Evolutionary conservation across 441 rosid genomes (phyloP), one percentile per base, ranked within the genome.

Genomic region (Gossypium davidsonii): DNA sequence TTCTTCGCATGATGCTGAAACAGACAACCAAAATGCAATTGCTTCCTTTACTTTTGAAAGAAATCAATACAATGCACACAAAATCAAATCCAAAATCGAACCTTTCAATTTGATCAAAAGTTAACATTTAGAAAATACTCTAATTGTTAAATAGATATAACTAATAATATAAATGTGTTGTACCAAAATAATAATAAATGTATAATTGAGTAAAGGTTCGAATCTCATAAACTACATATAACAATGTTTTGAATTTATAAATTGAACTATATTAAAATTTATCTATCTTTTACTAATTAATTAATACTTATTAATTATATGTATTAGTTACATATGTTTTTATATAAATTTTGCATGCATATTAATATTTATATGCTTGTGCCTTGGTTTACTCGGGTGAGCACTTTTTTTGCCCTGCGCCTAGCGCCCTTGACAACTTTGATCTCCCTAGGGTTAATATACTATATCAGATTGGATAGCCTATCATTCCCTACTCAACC

Each of bases 1-100:
- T 85, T 90, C 85, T 82, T 93, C 2, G 86, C 76, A 79, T 93
- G 98, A 81, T 91, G 97, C 97, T 89, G 95, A 1, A 6, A 73
- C 34, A 73, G 51, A 17, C 76, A 3, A 39, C 3, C 39, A 5
- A 31, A 62, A 59, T 26, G 4, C 10, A 26, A 7, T 1, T 34
- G 6, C 51, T 71, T 39, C 44, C 37, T n/a, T 25, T 42, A 46
- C 12, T 4, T 42, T 68, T 10, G 9, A 62, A 46, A 8, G 11
- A 55, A 75, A 31, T 28, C 34, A 28, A 28, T 28, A 28, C 34
- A 4, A 28, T 28, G 34, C 34, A 28, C 34, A 4, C 34, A 4
- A 28, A 28, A 28, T 31, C 34, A 31, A 31, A 31, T 31, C 34
- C 34, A 4, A 31, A 31, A 31, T 4, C 6, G 34, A 31, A 31